Conservation (phyloP, 768 basidiomycete genomes). For the Leccinum olivaceopallidum region DNA sequence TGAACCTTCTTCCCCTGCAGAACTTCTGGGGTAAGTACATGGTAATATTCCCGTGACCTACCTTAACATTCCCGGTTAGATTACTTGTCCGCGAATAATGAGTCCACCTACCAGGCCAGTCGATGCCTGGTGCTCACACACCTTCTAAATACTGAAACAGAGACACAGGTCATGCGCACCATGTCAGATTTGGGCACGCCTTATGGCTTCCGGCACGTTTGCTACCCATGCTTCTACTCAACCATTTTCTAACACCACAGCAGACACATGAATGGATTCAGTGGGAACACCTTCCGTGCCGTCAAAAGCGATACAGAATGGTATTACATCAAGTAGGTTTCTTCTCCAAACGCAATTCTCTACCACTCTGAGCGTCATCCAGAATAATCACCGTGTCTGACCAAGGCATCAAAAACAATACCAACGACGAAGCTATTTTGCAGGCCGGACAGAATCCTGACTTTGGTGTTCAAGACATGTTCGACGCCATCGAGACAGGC, state of each 20-base stretch:
- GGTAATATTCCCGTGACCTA: not conserved
- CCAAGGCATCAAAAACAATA: conserved; percentile 43
- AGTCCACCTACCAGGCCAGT: conserved; percentile 42
- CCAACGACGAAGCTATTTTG: conserved; percentile 37
- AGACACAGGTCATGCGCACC: conserved; percentile 43
- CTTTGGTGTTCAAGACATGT: conserved; percentile 58
- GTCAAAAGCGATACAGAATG: conserved; percentile 49
- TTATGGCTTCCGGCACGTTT: conserved; percentile 39
- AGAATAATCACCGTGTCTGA: conserved; percentile 21
- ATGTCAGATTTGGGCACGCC: conserved; percentile 61
- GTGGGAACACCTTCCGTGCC: conserved; percentile 48
- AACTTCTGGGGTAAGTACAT: conserved; percentile 20
- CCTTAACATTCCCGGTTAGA: conserved; percentile 29
- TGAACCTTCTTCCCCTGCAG: conserved; percentile 7
- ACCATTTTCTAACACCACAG: not conserved
- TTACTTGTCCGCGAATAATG: conserved; percentile 47
- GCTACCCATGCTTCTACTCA: not conserved
- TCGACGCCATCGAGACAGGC: conserved; percentile 52
- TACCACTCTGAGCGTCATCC: conserved; percentile 16
- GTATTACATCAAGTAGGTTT: conserved; percentile 53
- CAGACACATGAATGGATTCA: conserved; percentile 50
- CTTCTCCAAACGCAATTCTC: not conserved
- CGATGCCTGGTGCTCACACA: not conserved
- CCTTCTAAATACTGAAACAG: not conserved
- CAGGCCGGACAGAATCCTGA: conserved; percentile 46